Evolutionary conservation across 2,329 filamentous ascomycete species (phyloP).

Genomic region (Fonsecaea pugnacius): DNA sequence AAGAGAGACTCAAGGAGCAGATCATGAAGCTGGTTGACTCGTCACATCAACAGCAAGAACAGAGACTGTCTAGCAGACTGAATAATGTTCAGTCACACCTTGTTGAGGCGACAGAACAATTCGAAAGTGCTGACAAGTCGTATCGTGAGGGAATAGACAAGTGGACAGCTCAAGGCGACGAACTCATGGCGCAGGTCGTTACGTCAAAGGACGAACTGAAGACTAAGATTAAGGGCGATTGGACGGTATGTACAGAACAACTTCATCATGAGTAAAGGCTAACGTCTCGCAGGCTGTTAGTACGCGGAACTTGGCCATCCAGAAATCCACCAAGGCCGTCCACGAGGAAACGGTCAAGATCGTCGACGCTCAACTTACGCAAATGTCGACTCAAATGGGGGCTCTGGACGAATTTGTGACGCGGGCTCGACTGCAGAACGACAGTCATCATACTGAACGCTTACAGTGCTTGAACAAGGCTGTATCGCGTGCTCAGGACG

Average conservation of each 20-base stretch:
- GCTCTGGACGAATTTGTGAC: conserved; percentile 89
- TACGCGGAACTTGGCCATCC: conserved; percentile 80
- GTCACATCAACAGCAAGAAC: conserved; percentile 74
- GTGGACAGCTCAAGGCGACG: conserved; percentile 72
- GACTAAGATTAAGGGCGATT: conserved; percentile 81
- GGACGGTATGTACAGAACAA: conserved; percentile 63
- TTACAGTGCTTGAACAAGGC: conserved; percentile 68
- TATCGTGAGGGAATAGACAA: conserved; percentile 74
- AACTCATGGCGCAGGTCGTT: conserved; percentile 71
- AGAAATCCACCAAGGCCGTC: conserved; percentile 80
- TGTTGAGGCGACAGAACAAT: conserved; percentile 63
- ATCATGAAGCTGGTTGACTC: conserved; percentile 77
- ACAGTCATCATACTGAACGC: conserved; percentile 73
- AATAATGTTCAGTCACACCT: conserved; percentile 68
- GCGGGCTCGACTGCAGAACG: conserved; percentile 79
- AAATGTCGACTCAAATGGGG: conserved; percentile 85
- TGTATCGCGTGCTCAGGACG: conserved; percentile 44
- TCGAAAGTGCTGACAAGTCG: conserved; percentile 67
- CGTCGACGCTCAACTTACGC: conserved; percentile 84
- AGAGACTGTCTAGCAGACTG: conserved; percentile 68
- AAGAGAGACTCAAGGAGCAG: conserved; percentile 72
- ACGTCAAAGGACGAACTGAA: conserved; percentile 78
- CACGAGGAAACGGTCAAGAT: conserved; percentile 89
- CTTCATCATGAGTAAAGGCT: conserved; percentile 17
- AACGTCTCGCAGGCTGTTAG: conserved; percentile 64